Evolutionary conservation across 2,329 filamentous ascomycete species (phyloP).

Genomic region (Pestalotiopsis sp.): DNA sequence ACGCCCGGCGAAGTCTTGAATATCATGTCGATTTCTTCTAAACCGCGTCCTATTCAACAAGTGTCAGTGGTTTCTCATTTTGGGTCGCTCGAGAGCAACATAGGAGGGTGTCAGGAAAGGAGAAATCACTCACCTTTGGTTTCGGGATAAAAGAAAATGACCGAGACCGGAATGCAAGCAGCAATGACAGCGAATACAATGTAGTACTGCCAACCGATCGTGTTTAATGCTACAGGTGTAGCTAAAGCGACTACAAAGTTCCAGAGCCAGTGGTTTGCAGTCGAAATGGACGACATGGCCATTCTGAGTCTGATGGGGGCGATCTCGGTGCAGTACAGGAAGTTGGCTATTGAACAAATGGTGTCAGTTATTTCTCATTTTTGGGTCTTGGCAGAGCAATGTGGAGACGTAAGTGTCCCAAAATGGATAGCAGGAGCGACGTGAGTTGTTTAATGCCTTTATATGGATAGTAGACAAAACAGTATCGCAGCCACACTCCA

Average conservation of each 20-base stretch:
- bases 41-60: too few species aligned
- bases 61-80: too few species aligned
- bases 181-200: constrained; percentile 51
- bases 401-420: too few species aligned
- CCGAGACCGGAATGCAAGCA: constrained; percentile 44
- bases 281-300: constrained; percentile 59
- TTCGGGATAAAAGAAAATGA: constrained; percentile 50
- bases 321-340: constrained; percentile 62
- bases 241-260: constrained; percentile 49
- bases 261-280: constrained; percentile 56
- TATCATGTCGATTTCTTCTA: neutral
- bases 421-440: too few species aligned
- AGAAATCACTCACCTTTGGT: constrained; percentile 50
- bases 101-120: constrained; percentile 43
- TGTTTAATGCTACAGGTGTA: constrained; percentile 49
- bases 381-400: too few species aligned
- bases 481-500: too few species aligned
- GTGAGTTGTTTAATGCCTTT: too few species aligned
- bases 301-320: constrained; percentile 54
- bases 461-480: too few species aligned
- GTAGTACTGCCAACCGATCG: constrained; percentile 55
- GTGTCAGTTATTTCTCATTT: too few species aligned
- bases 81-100: too few species aligned
- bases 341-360: constrained; percentile 43
- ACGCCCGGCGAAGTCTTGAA: too few species aligned